These are phyloP conservation scores for Citropsis articulata DNA, from an alignment of 345 rosid genomes.

Conservation along the genomic window DNA sequence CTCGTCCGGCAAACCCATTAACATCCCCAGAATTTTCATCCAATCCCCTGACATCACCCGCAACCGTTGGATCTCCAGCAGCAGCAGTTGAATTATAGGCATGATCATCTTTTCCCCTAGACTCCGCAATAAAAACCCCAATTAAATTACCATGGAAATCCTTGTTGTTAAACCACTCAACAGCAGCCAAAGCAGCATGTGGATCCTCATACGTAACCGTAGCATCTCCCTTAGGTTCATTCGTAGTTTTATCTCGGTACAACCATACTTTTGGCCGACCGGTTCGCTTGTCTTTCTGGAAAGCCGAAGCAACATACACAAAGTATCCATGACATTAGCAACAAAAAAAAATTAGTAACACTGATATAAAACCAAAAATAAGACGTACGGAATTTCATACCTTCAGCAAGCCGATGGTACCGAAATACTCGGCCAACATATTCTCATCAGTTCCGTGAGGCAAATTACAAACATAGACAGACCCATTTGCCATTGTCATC, in stretches of 20 bases:
- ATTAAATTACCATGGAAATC: slow-evolving; percentile 84
- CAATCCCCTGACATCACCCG: slow-evolving; percentile 40
- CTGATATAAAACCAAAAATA: background rate
- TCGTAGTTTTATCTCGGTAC: slow-evolving; percentile 78
- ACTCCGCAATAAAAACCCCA: slow-evolving; percentile 81
- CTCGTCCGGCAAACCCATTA: slow-evolving; percentile 58
- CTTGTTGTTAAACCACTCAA: slow-evolving; percentile 96
- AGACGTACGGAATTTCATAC: slow-evolving; percentile 31
- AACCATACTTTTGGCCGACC: slow-evolving; percentile 93
- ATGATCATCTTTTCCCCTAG: slow-evolving; percentile 54
- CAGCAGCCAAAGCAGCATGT: slow-evolving; percentile 95
- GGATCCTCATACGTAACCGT: slow-evolving; percentile 97
- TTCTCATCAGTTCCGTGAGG: slow-evolving; percentile 83
- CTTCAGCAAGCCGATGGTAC: slow-evolving; percentile 94
- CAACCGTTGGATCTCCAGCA: slow-evolving; percentile 30
- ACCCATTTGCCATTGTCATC: slow-evolving; percentile 70
- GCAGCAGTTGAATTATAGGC: slow-evolving; percentile 15
- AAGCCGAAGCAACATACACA: background rate
- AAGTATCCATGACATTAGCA: no score
- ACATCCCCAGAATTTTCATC: slow-evolving; percentile 47
- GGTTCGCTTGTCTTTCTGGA: slow-evolving; percentile 85
- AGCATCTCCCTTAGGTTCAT: slow-evolving; percentile 97
- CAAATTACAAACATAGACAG: slow-evolving; percentile 83
- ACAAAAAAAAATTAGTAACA: background rate
- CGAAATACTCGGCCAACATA: slow-evolving; percentile 90